Evolutionary conservation across 2,329 filamentous ascomycete genomes (phyloP).

Genomic region (Colletotrichum caudatum): DNA sequence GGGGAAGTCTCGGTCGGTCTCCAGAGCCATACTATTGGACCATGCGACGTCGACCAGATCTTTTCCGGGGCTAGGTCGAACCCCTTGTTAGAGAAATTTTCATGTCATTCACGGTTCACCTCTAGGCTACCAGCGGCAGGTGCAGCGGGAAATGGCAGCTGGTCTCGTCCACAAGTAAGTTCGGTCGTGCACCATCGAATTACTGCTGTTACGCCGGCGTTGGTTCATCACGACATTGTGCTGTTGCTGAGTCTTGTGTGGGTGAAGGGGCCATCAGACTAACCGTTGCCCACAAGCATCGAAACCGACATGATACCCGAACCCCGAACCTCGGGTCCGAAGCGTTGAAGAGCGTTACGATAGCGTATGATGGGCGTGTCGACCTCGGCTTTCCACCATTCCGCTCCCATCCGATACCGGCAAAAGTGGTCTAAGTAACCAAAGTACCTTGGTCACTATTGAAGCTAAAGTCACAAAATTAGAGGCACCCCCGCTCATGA

Average conservation of each 20-base stretch:
- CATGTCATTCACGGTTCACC: neutral
- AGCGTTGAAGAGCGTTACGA: neutral
- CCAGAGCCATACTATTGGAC: slow-evolving; percentile 5
- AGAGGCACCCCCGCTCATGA: too few species aligned
- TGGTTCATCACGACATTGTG: neutral
- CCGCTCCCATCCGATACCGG: neutral
- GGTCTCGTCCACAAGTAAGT: neutral
- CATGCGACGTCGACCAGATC: neutral
- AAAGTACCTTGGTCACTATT: neutral
- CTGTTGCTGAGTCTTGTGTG: neutral
- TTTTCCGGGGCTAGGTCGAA: neutral
- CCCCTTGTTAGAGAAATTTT: slow-evolving; percentile 20
- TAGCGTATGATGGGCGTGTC: neutral
- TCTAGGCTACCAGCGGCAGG: neutral
- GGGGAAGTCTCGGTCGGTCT: neutral
- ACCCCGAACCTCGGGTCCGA: neutral
- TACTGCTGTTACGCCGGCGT: neutral
- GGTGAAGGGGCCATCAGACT: neutral
- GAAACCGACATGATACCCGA: neutral
- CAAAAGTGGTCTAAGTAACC: neutral
- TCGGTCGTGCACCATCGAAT: too few species aligned
- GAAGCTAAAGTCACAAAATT: too few species aligned
- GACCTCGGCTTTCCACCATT: too few species aligned
- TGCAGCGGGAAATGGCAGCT: neutral
- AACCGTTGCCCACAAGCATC: neutral